phyloP scores from a whole-genome alignment of 2,329 filamentous ascomycete genomes.

The Aspergillus sp. region DNA sequence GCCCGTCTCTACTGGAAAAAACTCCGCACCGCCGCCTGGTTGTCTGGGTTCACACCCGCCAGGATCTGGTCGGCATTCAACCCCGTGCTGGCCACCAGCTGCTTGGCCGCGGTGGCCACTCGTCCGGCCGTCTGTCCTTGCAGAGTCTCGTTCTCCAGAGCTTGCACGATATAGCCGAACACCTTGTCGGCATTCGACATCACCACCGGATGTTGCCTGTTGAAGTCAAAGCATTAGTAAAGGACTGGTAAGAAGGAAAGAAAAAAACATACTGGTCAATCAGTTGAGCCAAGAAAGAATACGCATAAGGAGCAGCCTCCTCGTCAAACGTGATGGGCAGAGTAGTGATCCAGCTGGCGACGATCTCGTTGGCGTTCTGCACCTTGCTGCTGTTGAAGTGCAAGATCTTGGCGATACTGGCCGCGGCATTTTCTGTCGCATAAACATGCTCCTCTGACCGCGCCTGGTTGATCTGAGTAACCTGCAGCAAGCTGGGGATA shows the following conservation, averaged over 20 bases:
- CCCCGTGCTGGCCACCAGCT: constrained; percentile 69
- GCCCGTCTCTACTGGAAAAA: constrained; percentile 65
- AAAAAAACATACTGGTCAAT: constrained; percentile 80
- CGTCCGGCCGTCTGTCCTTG: constrained; percentile 78
- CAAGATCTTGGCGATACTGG: constrained; percentile 93
- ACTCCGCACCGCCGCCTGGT: constrained; percentile 74
- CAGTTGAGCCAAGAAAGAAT: constrained; percentile 84
- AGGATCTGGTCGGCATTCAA: constrained; percentile 76
- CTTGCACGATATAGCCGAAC: constrained; percentile 82
- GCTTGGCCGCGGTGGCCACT: constrained; percentile 75
- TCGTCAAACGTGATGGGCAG: constrained; percentile 93
- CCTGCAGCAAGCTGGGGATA: constrained; percentile 79
- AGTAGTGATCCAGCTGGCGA: constrained; percentile 85
- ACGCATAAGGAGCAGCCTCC: constrained; percentile 94
- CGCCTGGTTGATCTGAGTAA: constrained; percentile 75
- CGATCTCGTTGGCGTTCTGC: constrained; percentile 70
- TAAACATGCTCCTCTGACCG: constrained; percentile 92
- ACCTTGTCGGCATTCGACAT: constrained; percentile 74
- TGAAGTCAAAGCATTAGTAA: constrained; percentile 2
- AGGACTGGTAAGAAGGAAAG: background rate
- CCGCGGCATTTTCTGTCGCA: constrained; percentile 95
- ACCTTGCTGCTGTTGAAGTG: constrained; percentile 83
- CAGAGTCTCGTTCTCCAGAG: constrained; percentile 85
- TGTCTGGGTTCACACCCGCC: constrained; percentile 72
- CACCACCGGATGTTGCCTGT: constrained; percentile 81